Conservation (phyloP, 208 protist species). For the Herpetomonas tarakana region DNA sequence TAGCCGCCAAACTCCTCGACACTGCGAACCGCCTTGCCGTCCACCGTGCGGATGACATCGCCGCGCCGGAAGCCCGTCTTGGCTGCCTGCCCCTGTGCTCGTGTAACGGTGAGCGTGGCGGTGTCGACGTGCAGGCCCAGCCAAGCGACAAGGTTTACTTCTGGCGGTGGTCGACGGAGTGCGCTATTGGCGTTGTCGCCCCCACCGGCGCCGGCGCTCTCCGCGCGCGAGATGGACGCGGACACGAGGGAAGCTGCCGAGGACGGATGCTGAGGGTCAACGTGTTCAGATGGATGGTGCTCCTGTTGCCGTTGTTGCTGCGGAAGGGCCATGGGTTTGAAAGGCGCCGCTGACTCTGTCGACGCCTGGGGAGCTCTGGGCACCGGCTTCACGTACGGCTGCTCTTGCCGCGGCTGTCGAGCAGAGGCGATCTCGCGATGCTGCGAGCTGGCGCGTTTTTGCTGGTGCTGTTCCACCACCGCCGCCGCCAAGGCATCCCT, state of each 20-base stretch:
- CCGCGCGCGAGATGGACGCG: background rate
- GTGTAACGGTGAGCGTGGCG: background rate
- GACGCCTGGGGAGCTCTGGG: too few relatives aligned
- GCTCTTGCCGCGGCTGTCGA: background rate
- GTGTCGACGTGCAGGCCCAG: background rate
- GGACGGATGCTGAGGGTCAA: background rate
- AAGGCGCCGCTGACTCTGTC: too few relatives aligned
- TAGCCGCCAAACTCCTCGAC: constrained; percentile 1
- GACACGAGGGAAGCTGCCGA: background rate
- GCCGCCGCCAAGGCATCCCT: background rate
- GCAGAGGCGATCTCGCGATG: background rate
- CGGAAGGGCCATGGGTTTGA: too few relatives aligned
- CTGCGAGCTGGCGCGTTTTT: background rate
- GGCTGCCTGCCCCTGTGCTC: background rate
- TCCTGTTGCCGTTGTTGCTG: background rate
- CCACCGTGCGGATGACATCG: constrained; percentile 2
- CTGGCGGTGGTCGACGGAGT: background rate
- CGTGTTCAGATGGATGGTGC: background rate
- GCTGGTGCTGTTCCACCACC: background rate
- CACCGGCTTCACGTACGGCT: too few relatives aligned
- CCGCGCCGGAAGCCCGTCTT: constrained; percentile 1
- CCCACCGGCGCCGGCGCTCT: background rate
- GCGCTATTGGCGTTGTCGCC: too few relatives aligned
- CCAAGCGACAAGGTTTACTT: background rate
- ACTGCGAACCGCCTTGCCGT: constrained; percentile 6